Conservation (phyloP, 768 basidiomycete genomes). For the Mycena leptocephala region DNA sequence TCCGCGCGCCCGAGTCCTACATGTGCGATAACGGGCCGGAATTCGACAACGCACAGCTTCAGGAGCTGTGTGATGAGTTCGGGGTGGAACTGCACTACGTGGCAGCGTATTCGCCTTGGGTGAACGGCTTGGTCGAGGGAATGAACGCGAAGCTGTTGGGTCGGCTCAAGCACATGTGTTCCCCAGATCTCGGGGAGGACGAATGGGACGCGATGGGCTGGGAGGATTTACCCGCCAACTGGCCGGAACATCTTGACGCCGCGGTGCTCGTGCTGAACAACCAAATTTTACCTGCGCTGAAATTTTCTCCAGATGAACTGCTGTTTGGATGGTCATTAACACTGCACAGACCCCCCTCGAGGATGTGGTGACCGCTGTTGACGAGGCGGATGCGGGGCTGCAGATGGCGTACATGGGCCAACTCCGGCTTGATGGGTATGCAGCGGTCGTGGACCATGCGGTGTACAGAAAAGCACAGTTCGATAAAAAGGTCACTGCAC, state of each 20-base stretch:
- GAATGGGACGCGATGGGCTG: constrained; percentile 6
- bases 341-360: neutral
- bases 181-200: too few species aligned
- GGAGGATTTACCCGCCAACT: constrained; percentile 33
- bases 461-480: constrained; percentile 35
- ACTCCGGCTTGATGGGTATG: constrained; percentile 38
- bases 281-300: constrained; percentile 9
- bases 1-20: constrained; percentile 8
- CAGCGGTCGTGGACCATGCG: constrained; percentile 31
- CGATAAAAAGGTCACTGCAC: constrained; percentile 27
- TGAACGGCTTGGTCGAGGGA: constrained; percentile 48
- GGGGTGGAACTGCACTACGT: constrained; percentile 6
- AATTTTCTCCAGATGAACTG: constrained; percentile 6
- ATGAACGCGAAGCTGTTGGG: constrained; percentile 41
- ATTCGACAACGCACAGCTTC: neutral
- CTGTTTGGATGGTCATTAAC: constrained; percentile 7
- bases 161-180: constrained; percentile 37
- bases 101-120: constrained; percentile 46
- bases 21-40: constrained; percentile 11
- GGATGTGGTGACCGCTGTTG: neutral
- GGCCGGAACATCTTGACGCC: constrained; percentile 43
- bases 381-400: neutral
- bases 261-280: constrained; percentile 25
- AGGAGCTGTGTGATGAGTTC: neutral
- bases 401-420: constrained; percentile 42